Evolutionary conservation across 352 stramenopile species (phyloP).

Genomic region (Phytopythium vexans): DNA sequence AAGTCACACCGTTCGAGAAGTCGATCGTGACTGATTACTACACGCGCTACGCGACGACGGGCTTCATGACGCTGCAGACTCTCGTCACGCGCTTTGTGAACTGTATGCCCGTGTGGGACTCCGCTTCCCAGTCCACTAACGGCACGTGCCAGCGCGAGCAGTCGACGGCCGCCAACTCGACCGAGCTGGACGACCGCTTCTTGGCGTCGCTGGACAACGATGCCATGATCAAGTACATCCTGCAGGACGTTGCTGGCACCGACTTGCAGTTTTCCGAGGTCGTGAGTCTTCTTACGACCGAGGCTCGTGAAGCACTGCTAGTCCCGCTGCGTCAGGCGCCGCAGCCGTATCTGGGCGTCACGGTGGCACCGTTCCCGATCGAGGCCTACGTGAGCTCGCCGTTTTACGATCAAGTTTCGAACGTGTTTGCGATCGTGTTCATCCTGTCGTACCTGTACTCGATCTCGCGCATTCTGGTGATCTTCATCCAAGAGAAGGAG

Average conservation of each 20-base stretch:
- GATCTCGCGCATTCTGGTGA: conserved; percentile 80
- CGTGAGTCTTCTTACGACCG: conserved; percentile 16
- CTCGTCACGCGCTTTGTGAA: conserved; percentile 30
- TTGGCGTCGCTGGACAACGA: conserved; percentile 41
- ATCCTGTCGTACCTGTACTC: conserved; percentile 91
- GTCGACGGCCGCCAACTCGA: conserved; percentile 20
- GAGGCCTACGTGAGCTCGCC: conserved; percentile 46
- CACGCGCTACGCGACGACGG: conserved; percentile 15
- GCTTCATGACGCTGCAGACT: conserved; percentile 36
- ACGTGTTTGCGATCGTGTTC: conserved; percentile 88
- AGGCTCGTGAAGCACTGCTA: conserved; percentile 34
- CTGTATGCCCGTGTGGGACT: conserved; percentile 32
- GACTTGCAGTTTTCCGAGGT: conserved; percentile 19
- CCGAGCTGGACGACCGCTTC: conserved; percentile 27
- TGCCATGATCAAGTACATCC: conserved; percentile 27
- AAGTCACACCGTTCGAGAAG: conserved; percentile 18
- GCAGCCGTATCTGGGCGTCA: conserved; percentile 44
- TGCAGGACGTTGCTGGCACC: conserved; percentile 16
- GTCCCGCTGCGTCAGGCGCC: conserved; percentile 52
- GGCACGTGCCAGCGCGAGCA: conserved; percentile 26
- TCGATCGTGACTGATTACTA: conserved; percentile 19
- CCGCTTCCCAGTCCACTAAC: conserved; percentile 16
- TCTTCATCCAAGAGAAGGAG: conserved; percentile 93
- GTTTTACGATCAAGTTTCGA: conserved; percentile 72
- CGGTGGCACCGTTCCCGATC: conserved; percentile 55